These are phyloP conservation scores for Cicer cuneatum DNA, from an alignment of 306 rosid species.

Conservation along the genomic window DNA sequence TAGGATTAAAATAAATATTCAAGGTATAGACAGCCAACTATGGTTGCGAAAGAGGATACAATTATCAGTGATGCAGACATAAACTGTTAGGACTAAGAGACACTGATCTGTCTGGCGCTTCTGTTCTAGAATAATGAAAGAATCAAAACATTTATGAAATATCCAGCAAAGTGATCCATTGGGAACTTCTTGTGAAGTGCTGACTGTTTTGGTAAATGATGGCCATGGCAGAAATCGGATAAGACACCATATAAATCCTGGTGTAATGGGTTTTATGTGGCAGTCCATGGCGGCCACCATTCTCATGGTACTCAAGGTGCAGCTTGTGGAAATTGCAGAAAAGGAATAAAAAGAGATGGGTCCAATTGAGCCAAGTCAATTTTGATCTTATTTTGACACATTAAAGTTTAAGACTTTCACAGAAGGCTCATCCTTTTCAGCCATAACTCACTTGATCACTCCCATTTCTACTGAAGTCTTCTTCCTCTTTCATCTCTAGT, in stretches of 20 bases:
- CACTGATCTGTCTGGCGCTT: not conserved
- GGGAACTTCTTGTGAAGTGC: conserved; percentile 9
- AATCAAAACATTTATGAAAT: not conserved
- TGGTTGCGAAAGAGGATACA: conserved; percentile 32
- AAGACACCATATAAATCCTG: not conserved
- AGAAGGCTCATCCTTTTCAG: not conserved
- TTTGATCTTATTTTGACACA: too few relatives aligned
- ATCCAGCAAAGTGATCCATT: conserved; percentile 23
- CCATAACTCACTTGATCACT: not conserved
- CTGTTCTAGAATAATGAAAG: conserved; percentile 14
- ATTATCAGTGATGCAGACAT: not conserved
- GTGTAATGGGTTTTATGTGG: not conserved
- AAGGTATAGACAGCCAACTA: not conserved
- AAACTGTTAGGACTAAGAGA: conserved; percentile 1
- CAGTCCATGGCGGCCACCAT: too few relatives aligned
- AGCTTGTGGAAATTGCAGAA: too few relatives aligned
- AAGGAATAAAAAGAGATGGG: too few relatives aligned
- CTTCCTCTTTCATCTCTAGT: not conserved
- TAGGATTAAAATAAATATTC: conserved; percentile 11
- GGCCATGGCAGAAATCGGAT: not conserved
- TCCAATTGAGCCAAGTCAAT: too few relatives aligned
- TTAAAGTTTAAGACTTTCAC: not conserved
- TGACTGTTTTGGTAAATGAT: not conserved
- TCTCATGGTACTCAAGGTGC: too few relatives aligned
- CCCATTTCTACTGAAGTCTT: not conserved